Conservation (phyloP, 202 grass and related monocot genomes). For the Bolboschoenoplectus hybrid region DNA sequence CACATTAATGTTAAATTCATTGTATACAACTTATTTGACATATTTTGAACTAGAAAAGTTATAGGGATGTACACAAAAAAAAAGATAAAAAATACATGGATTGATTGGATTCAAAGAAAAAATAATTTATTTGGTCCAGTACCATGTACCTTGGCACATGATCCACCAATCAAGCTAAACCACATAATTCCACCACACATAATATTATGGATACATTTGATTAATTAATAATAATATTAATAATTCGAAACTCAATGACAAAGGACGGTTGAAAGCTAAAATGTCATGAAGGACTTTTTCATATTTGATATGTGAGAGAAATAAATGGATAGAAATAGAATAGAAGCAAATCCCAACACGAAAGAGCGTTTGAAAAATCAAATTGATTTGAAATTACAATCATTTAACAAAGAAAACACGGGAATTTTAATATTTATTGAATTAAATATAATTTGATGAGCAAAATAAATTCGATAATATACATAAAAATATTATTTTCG, state of each 20-base stretch:
- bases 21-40: neutral
- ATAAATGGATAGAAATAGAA: neutral
- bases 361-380: slow-evolving; percentile 8
- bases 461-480: too few species aligned
- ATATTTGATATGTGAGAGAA: neutral
- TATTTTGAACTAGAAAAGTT: neutral
- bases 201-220: neutral
- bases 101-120: neutral
- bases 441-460: too few species aligned
- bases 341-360: slow-evolving; percentile 15
- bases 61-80: neutral
- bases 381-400: neutral
- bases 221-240: neutral
- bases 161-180: slow-evolving; percentile 22
- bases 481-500: too few species aligned
- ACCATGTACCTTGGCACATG: slow-evolving; percentile 9
- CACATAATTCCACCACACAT: slow-evolving; percentile 26
- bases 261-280: slow-evolving; percentile 22
- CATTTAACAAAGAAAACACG: too few species aligned
- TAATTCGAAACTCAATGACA: neutral
- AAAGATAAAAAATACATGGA: neutral
- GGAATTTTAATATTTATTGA: too few species aligned
- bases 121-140: neutral
- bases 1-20: too few species aligned
- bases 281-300: slow-evolving; percentile 2